Conservation (phyloP, 371 early-diverging fungal genomes). For the Vittaforma corneae region DNA sequence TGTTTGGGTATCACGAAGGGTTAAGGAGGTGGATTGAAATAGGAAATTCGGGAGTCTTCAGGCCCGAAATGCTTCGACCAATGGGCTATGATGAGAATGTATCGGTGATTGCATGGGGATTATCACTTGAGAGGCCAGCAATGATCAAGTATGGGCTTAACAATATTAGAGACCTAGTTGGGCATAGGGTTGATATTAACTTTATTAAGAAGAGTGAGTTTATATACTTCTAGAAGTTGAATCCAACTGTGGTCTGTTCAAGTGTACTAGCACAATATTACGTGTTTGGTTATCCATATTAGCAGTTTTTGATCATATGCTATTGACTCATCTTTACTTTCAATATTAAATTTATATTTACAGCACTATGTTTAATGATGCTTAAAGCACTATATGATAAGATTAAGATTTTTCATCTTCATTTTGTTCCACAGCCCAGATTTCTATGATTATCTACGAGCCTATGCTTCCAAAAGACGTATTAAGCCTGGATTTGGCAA, state of each 20-base stretch:
- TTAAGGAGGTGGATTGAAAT: slow-evolving; percentile 93
- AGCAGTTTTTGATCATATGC: neutral
- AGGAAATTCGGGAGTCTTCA: slow-evolving; percentile 98
- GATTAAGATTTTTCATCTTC: neutral
- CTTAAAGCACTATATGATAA: neutral
- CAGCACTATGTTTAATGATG: neutral
- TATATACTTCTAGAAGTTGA: slow-evolving; percentile 28
- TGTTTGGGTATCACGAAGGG: slow-evolving; percentile 91
- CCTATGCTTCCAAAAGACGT: slow-evolving; percentile 32
- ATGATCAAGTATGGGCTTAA: slow-evolving; percentile 94
- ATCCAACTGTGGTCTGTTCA: neutral
- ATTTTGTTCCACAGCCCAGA: slow-evolving; percentile 3
- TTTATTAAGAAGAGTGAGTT: slow-evolving; percentile 82
- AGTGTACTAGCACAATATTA: neutral
- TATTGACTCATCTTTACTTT: neutral
- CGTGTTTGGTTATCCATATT: neutral
- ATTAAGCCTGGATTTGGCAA: slow-evolving; percentile 42
- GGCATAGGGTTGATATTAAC: slow-evolving; percentile 88
- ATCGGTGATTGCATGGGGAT: slow-evolving; percentile 93
- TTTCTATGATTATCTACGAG: slow-evolving; percentile 34
- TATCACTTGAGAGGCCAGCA: slow-evolving; percentile 93
- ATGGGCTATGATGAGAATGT: slow-evolving; percentile 89
- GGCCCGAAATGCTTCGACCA: slow-evolving; percentile 94
- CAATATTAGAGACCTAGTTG: slow-evolving; percentile 91
- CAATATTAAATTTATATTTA: neutral